phyloP scores from a whole-genome alignment of 495 filamentous ascomycete species.

The Aspergillus diversus region DNA sequence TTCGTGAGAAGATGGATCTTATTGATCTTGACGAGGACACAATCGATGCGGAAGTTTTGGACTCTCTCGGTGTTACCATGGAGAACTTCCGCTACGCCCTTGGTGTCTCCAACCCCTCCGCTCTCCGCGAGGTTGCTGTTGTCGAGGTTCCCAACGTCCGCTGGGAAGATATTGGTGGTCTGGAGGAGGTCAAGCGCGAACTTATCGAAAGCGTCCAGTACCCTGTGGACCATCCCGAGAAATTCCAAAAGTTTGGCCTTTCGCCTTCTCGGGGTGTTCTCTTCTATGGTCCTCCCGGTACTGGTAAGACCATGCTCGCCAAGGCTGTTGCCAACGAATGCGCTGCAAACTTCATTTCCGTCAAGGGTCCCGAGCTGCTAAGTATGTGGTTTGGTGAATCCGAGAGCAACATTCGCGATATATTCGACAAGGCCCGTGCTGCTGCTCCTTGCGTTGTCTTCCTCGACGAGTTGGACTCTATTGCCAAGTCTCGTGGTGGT shows the following conservation, averaged over 20 bases:
- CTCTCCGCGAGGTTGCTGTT: constrained; percentile 97
- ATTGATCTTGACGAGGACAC: constrained; percentile 99
- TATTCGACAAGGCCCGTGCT: constrained; percentile 99
- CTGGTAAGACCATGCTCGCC: constrained; percentile 99
- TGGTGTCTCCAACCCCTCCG: constrained; percentile 97
- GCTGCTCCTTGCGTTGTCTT: constrained; percentile 99
- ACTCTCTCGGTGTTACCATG: constrained; percentile 98
- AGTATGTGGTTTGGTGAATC: constrained; percentile 99
- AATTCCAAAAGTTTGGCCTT: constrained; percentile 99
- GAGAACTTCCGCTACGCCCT: constrained; percentile 99
- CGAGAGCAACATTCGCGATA: constrained; percentile 99
- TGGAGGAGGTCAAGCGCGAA: constrained; percentile 98
- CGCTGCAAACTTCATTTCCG: constrained; percentile 97
- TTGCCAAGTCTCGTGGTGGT: constrained; percentile 98
- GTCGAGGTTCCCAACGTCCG: constrained; percentile 99
- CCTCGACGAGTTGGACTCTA: constrained; percentile 97
- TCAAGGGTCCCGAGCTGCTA: constrained; percentile 96
- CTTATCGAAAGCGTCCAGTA: constrained; percentile 99
- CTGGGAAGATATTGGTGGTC: constrained; percentile 99
- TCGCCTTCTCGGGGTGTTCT: constrained; percentile 97
- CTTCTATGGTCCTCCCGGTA: constrained; percentile 98
- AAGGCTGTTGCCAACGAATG: constrained; percentile 99
- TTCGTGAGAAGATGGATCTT: constrained; percentile 99
- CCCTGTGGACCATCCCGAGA: constrained; percentile 98
- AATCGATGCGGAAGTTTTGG: constrained; percentile 96